Percentiles rank a stretch among this genome's conserved stretches.
Evolutionary conservation across 257 asterid species (phyloP).

Genomic region (Gynochthodes officinalis): DNA sequence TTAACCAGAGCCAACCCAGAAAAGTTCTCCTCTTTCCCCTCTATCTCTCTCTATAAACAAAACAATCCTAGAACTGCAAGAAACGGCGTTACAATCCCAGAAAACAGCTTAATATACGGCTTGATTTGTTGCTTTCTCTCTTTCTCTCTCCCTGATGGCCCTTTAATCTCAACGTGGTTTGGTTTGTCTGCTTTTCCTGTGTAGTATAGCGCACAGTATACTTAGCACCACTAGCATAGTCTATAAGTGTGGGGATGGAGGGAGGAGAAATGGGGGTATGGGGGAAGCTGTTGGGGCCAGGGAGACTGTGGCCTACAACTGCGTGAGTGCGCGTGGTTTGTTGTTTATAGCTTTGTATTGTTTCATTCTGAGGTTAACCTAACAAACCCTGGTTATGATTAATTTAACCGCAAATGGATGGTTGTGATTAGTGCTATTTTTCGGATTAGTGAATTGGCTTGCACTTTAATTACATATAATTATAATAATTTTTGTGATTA

Average conservation of each 20-base stretch:
- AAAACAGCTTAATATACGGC: conserved; percentile 55
- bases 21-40: not conserved
- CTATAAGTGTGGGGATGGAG: not conserved
- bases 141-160: not conserved
- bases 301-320: conserved; percentile 17
- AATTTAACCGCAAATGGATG: not conserved
- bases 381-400: conserved; percentile 1
- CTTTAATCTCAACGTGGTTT: conserved; percentile 33
- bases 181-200: conserved; percentile 51
- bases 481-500: not conserved
- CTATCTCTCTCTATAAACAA: not conserved
- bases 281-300: conserved; percentile 13
- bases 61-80: conserved; percentile 10
- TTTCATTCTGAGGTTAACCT: not conserved
- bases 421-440: not conserved
- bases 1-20: conserved; percentile 2
- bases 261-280: not conserved
- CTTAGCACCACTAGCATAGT: too few relatives aligned
- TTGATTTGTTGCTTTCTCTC: conserved; percentile 45
- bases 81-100: conserved; percentile 32
- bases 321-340: conserved; percentile 8
- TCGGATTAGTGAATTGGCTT: not conserved
- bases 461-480: not conserved
- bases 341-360: not conserved
- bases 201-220: conserved; percentile 19